A percentile compares a stretch with the other conserved stretches of the same genome.
Conservation (phyloP, 2,329 filamentous ascomycete genomes). For the Aureobasidium vineae region DNA sequence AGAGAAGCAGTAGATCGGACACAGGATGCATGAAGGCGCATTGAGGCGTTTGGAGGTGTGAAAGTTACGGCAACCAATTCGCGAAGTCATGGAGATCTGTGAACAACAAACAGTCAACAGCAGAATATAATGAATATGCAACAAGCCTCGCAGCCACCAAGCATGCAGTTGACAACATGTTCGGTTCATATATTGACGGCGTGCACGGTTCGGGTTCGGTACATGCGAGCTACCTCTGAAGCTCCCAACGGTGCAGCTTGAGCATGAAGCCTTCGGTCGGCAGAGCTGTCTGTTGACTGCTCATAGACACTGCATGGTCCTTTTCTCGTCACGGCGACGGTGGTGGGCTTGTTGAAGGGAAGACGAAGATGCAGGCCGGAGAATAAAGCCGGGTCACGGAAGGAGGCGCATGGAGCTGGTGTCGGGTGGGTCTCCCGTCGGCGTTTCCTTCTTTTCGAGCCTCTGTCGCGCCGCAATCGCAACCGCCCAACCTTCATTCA, state of each 20-base stretch:
- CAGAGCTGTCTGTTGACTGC: background rate
- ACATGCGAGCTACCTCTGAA: slow-evolving; percentile 9
- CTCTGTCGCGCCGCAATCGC: slow-evolving; percentile 6
- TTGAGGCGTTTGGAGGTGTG: background rate
- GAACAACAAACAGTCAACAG: slow-evolving; percentile 14
- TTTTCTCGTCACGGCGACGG: background rate
- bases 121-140: slow-evolving; percentile 2
- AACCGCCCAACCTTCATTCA: slow-evolving; percentile 6
- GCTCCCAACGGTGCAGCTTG: slow-evolving; percentile 5
- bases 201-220: slow-evolving; percentile 11
- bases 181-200: background rate
- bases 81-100: background rate
- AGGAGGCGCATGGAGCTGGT: slow-evolving; percentile 1
- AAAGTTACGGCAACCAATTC: background rate
- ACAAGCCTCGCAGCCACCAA: slow-evolving; percentile 8
- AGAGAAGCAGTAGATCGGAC: slow-evolving; percentile 42
- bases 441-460: slow-evolving; percentile 24
- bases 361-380: slow-evolving; percentile 2
- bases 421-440: slow-evolving; percentile 19
- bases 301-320: background rate
- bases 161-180: background rate
- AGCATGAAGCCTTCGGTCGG: background rate
- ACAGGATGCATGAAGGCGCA: background rate
- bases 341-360: background rate
- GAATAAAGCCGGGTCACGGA: background rate